Conservation (phyloP, 1,139 yeast species). For the Kurtzmaniella quercitrusa region DNA sequence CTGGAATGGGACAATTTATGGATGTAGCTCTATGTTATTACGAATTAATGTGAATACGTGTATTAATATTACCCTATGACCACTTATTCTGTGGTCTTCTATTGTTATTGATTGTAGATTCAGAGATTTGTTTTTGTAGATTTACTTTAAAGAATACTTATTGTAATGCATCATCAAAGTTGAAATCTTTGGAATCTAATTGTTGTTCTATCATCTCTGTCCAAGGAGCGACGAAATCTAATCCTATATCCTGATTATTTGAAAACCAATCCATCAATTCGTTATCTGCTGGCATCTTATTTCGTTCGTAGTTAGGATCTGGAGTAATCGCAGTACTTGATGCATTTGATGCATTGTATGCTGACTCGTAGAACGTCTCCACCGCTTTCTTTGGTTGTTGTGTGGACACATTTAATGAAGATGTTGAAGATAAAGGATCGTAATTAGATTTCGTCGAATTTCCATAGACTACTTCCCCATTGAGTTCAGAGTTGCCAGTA, state of each 20-base stretch:
- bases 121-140: neutral
- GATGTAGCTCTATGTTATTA: neutral
- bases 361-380: neutral
- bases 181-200: slow-evolving; percentile 33
- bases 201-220: slow-evolving; percentile 78
- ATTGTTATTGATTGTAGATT: neutral
- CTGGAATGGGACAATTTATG: slow-evolving; percentile 20
- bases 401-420: neutral
- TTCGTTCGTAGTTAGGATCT: neutral
- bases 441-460: neutral
- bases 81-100: neutral
- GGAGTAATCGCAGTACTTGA: neutral
- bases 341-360: neutral
- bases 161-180: slow-evolving; percentile 23
- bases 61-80: neutral
- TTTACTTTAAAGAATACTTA: neutral
- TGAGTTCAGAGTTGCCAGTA: neutral
- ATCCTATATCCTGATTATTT: slow-evolving; percentile 61
- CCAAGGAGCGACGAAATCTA: slow-evolving; percentile 87
- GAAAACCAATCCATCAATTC: slow-evolving; percentile 72
- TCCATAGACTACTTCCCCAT: neutral
- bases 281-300: neutral
- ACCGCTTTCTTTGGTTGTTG: neutral
- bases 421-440: neutral
- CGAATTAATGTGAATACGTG: neutral